Evolutionary conservation across 805 yeast genomes (phyloP).

Genomic region (Isabelozyma rhagii): DNA sequence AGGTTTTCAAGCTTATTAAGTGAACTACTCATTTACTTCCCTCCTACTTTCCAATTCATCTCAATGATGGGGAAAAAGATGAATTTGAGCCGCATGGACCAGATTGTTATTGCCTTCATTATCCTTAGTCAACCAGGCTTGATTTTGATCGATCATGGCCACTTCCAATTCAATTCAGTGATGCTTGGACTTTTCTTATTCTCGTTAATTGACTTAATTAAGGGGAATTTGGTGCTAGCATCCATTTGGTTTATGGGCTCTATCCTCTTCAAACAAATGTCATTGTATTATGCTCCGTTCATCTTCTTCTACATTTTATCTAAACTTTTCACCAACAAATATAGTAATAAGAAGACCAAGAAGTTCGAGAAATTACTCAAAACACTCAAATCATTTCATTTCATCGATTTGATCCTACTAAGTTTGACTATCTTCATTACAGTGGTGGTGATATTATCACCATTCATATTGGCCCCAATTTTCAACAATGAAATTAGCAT

Average conservation of each 20-base stretch:
- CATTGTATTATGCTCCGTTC: conserved; percentile 86
- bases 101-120: conserved; percentile 70
- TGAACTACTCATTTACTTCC: conserved; percentile 71
- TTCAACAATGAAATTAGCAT: conserved; percentile 33
- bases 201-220: conserved; percentile 62
- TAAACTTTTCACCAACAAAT: conserved; percentile 19
- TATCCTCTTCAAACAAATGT: conserved; percentile 91
- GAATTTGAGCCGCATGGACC: conserved; percentile 64
- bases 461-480: conserved; percentile 45
- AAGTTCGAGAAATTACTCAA: conserved; percentile 1
- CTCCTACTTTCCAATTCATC: conserved; percentile 72
- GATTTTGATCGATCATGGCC: conserved; percentile 91
- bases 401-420: conserved; percentile 58
- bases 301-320: conserved; percentile 80
- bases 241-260: conserved; percentile 76
- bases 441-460: conserved; percentile 50
- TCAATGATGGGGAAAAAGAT: conserved; percentile 63
- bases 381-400: conserved; percentile 34
- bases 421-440: conserved; percentile 62
- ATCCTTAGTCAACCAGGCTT: conserved; percentile 83
- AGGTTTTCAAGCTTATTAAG: conserved; percentile 73
- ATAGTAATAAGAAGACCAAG: conserved; percentile 11
- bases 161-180: conserved; percentile 91
- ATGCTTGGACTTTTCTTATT: conserved; percentile 85
- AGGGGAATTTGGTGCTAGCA: conserved; percentile 63